A percentile compares a stretch with the other conserved stretches of the same genome.
These are phyloP conservation scores for Rhodotorula diobovata DNA, from an alignment of 768 basidiomycete species.

Conservation along the genomic window DNA sequence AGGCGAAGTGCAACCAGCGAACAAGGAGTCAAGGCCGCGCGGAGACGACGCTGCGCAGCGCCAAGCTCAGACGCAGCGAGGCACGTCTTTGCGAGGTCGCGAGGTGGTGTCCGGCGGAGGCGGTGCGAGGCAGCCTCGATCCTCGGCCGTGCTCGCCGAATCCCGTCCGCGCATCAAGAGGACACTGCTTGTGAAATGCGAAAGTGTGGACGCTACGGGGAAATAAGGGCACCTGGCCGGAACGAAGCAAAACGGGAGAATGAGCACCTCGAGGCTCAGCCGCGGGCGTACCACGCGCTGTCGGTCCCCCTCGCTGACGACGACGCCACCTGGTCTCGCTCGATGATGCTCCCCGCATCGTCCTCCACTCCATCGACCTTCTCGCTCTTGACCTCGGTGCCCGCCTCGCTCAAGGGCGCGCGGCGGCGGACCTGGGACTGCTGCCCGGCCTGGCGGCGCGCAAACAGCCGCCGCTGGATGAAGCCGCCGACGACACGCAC, in stretches of 20 bases:
- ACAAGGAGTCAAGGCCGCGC: no score
- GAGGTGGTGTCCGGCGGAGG: no score
- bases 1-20: no score
- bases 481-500: constrained; percentile 18
- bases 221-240: not conserved
- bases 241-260: no score
- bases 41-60: no score
- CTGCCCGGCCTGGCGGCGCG: constrained; percentile 16
- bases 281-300: not conserved
- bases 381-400: constrained; percentile 8
- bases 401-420: not conserved
- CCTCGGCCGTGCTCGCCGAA: no score
- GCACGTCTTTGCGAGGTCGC: no score
- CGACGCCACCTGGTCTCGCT: not conserved
- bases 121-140: no score
- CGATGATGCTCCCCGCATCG: not conserved
- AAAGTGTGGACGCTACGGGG: not conserved
- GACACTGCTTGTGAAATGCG: not conserved
- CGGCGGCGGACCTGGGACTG: constrained; percentile 3
- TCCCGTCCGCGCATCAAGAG: not conserved
- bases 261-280: not conserved
- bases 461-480: constrained; percentile 24
- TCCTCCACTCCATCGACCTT: constrained; percentile 1
- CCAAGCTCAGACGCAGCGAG: no score
- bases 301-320: not conserved